Conservation (phyloP, 805 yeast species). For the Scheffersomyces ergatensis region DNA sequence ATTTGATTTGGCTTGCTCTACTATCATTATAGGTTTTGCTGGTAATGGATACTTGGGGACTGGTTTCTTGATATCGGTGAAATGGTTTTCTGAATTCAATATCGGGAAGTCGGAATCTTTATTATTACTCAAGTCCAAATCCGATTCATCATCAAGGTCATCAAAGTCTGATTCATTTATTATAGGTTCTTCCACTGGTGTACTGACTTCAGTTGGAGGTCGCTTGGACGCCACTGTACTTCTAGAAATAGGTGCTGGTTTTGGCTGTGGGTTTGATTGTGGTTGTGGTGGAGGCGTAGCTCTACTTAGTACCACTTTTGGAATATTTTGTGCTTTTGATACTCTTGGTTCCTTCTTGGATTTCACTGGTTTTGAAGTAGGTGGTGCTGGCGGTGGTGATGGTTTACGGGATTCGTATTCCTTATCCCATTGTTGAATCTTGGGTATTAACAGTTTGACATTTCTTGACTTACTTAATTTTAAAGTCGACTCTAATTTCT, state of each 20-base stretch:
- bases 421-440: constrained; percentile 21
- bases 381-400: not conserved
- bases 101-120: constrained; percentile 6
- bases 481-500: constrained; percentile 27
- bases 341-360: not conserved
- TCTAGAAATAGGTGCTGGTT: constrained; percentile 1
- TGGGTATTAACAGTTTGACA: constrained; percentile 22
- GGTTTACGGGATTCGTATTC: constrained; percentile 2
- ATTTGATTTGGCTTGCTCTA: not conserved
- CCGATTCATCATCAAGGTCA: constrained; percentile 21
- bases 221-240: constrained; percentile 7
- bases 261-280: no score
- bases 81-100: not conserved
- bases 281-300: not conserved
- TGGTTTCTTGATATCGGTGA: not conserved
- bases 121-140: constrained; percentile 9
- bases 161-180: constrained; percentile 40
- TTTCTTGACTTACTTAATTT: constrained; percentile 39
- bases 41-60: not conserved
- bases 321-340: constrained; percentile 1
- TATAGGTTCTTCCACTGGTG: constrained; percentile 11
- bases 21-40: not conserved
- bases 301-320: not conserved
- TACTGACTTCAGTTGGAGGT: constrained; percentile 12
- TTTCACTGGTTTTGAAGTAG: not conserved